These are phyloP conservation scores for Colletotrichum falcatum DNA, from an alignment of 2,329 filamentous ascomycete genomes.

Conservation along the genomic window DNA sequence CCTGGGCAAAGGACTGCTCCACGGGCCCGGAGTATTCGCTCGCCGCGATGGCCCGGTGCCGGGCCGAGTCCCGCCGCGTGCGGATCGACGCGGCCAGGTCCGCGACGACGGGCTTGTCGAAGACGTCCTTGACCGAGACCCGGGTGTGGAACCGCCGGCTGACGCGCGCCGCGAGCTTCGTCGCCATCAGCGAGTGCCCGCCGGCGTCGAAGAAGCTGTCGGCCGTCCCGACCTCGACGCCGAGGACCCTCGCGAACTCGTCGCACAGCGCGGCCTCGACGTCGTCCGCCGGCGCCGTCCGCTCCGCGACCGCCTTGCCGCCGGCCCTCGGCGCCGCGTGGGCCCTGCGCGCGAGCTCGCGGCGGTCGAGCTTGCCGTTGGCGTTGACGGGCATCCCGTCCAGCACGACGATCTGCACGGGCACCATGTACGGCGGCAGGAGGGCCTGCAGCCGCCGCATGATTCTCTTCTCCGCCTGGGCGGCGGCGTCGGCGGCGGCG, in stretches of 20 bases:
- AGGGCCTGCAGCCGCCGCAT: constrained; percentile 12
- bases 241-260: constrained; percentile 22
- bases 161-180: constrained; percentile 22
- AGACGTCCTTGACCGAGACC: constrained; percentile 35
- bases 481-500: no score
- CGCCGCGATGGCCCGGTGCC: not conserved
- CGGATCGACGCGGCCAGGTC: not conserved
- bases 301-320: not conserved
- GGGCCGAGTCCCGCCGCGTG: not conserved
- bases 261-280: constrained; percentile 24
- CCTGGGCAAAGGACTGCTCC: constrained; percentile 44
- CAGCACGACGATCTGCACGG: constrained; percentile 27
- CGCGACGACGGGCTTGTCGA: constrained; percentile 15
- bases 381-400: constrained; percentile 38
- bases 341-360: constrained; percentile 10
- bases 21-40: constrained; percentile 3
- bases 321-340: not conserved
- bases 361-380: constrained; percentile 42
- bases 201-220: constrained; percentile 38
- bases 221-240: constrained; percentile 16
- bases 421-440: constrained; percentile 43
- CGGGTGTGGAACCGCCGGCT: constrained; percentile 16
- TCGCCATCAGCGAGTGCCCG: constrained; percentile 34
- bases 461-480: not conserved
- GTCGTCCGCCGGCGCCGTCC: constrained; percentile 3